Evolutionary conservation across 768 basidiomycete genomes (phyloP).

Genomic region (Megacollybia marginata): DNA sequence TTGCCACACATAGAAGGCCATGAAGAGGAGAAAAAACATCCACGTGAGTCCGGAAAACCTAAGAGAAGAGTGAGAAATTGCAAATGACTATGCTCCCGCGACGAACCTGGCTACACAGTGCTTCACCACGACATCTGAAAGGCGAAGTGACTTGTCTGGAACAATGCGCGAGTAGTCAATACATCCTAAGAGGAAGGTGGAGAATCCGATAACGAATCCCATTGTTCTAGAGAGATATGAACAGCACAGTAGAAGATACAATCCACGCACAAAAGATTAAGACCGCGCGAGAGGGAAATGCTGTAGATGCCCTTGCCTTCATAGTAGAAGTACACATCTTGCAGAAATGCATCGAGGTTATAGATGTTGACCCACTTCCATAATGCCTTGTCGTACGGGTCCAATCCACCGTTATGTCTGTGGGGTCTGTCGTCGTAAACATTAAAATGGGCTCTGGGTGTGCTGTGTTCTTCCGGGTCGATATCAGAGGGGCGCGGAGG

Average conservation of each 20-base stretch:
- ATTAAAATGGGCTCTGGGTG: slow-evolving; percentile 2
- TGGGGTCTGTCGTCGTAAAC: neutral
- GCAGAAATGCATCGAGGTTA: slow-evolving; percentile 91
- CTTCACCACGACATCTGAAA: slow-evolving; percentile 77
- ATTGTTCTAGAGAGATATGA: slow-evolving; percentile 60
- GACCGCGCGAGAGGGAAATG: slow-evolving; percentile 80
- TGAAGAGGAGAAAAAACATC: slow-evolving; percentile 78
- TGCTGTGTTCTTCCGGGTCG: slow-evolving; percentile 29
- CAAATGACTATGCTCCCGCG: too few relatives aligned
- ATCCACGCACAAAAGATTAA: slow-evolving; percentile 86
- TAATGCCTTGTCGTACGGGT: slow-evolving; percentile 83
- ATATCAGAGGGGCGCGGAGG: slow-evolving; percentile 65
- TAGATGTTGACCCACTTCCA: slow-evolving; percentile 99
- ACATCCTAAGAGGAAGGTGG: slow-evolving; percentile 92
- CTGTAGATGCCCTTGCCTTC: slow-evolving; percentile 95
- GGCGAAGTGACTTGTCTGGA: slow-evolving; percentile 53
- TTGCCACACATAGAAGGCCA: slow-evolving; percentile 87
- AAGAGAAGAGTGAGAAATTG: neutral
- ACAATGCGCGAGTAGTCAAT: slow-evolving; percentile 84
- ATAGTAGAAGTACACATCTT: slow-evolving; percentile 95
- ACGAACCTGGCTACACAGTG: slow-evolving; percentile 80
- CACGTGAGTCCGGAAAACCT: slow-evolving; percentile 83
- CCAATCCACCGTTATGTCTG: slow-evolving; percentile 55
- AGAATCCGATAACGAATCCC: slow-evolving; percentile 97
- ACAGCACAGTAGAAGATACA: slow-evolving; percentile 4